Evolutionary conservation across 441 rosid species (phyloP).

Genomic region (Populus hybrid): DNA sequence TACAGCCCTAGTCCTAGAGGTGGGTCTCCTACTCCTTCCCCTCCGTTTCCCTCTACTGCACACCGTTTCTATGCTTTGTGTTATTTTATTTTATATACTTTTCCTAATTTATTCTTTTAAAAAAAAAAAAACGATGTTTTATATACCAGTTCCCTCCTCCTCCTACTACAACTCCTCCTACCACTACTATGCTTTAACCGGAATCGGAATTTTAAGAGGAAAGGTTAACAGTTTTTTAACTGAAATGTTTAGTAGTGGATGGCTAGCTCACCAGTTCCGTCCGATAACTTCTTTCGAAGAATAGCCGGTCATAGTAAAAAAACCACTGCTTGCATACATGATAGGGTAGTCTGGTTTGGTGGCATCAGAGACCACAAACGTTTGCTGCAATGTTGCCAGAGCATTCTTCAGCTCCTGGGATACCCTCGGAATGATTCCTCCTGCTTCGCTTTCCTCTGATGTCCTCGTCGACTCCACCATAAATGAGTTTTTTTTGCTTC

Average conservation of each 20-base stretch:
- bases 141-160: conserved; percentile 88
- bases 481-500: conserved; percentile 36
- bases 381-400: conserved; percentile 83
- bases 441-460: conserved; percentile 64
- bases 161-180: conserved; percentile 61
- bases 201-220: no score
- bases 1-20: neutral
- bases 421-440: conserved; percentile 61
- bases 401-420: conserved; percentile 89
- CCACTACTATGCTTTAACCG: no score
- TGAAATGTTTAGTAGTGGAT: conserved; percentile 8
- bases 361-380: conserved; percentile 92
- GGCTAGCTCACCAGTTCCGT: conserved; percentile 60
- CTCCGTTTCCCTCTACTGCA: no score
- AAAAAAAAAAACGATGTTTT: no score
- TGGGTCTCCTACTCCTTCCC: neutral
- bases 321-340: conserved; percentile 89
- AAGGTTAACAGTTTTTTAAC: no score
- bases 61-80: no score
- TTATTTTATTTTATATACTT: no score
- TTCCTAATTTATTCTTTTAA: no score
- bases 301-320: conserved; percentile 91
- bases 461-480: conserved; percentile 43
- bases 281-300: conserved; percentile 77
- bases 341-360: conserved; percentile 86